Base-by-base conservation (phyloP, 352 stramenopile genomes). In the Phytophthora megakarya region DNA sequence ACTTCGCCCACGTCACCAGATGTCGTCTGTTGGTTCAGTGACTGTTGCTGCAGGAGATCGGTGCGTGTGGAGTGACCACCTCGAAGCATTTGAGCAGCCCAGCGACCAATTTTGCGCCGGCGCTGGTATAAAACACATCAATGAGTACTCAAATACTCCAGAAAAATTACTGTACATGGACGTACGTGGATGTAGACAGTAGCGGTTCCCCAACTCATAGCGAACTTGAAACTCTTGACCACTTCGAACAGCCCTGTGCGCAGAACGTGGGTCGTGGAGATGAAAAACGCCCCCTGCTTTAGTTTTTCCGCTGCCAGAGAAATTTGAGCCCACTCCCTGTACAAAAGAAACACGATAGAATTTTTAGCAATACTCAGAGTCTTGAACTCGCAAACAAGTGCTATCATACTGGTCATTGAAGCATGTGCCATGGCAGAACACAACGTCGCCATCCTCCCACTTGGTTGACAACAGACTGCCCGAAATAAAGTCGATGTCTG, bases 181-280 rank as follows among this genome's bases (percentile, higher is more conserved):
- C 84, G 39, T 79, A 95, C 87, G 26, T 96, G 87, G n/a, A 96
- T 68, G 67, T 92, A 96, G 23, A 93, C 72, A 49, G 84, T 94
- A 49, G 80, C 83, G 0, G 71, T 82, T 43, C 87, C 87, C 87
- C 85, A 96, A 71, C 87, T 94, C 87, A 94, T 94, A 26, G 71
- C 67, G 56, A 92, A 90, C 26, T 81, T 83, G 33, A 78, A 42
- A 50, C 72, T 89, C 67, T 89, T 87, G 32, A 93, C 70, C 48
- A 96, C 85, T 67, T 96, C 87, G 47, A 94, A 96, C 22, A 96
- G 55, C 26, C 81, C 84, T 1, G 87, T 90, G 18, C 81, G 69
- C 23, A 96, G 62, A 42, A 96, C 65, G 42, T 94, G 85, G 3
- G 84, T 92, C 42, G 85, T 92, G 26, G 87, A 94, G 40, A 96